A percentile compares a stretch with the other conserved stretches of the same genome.
These are phyloP conservation scores for Fagus crenata DNA, from an alignment of 306 rosid genomes.

Conservation along the genomic window DNA sequence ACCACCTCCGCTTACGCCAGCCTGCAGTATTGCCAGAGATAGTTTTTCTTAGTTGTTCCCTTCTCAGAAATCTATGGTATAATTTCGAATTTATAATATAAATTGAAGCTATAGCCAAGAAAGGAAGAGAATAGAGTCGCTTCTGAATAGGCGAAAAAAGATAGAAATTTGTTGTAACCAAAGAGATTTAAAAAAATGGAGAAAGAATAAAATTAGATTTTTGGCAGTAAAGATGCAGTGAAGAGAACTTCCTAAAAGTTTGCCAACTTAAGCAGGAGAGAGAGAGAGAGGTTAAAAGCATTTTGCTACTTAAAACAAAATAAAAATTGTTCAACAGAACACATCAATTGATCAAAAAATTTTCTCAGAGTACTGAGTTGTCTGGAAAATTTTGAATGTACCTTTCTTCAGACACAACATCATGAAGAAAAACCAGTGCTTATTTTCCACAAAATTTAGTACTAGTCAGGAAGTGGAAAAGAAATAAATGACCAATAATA, in stretches of 20 bases:
- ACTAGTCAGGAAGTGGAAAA: background rate
- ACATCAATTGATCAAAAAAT: background rate
- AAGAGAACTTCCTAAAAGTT: background rate
- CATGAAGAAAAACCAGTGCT: background rate
- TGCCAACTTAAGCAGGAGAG: background rate
- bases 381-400: background rate
- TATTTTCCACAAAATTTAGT: background rate
- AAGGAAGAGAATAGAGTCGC: background rate
- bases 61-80: constrained; percentile 19
- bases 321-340: background rate
- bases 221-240: background rate
- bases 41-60: constrained; percentile 25
- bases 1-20: constrained; percentile 94
- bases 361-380: background rate
- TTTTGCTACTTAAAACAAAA: background rate
- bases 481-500: constrained; percentile 24
- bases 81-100: constrained; percentile 23
- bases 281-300: background rate
- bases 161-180: background rate
- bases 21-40: constrained; percentile 56
- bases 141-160: background rate
- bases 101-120: background rate
- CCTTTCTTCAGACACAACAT: background rate
- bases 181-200: background rate
- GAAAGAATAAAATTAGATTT: background rate